Evolutionary conservation across 2,329 filamentous ascomycete species (phyloP), one percentile per base, ranked within the genome.

Genomic region (Cytospora leucostoma): DNA sequence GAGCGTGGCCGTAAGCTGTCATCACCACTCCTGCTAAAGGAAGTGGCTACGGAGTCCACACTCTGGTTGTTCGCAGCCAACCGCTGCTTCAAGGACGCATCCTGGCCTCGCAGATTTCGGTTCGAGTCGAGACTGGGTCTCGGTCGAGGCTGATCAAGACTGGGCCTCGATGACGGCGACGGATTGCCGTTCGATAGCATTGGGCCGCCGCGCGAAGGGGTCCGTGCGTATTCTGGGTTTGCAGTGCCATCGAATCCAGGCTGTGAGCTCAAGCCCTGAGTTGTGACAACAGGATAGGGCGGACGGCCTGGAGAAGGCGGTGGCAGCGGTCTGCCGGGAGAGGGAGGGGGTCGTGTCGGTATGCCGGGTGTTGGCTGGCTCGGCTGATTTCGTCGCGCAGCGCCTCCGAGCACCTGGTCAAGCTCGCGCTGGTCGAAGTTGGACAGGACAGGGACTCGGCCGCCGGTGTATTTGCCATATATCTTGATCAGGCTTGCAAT

Each of bases 401-500:
- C 80, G 56, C 82, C 79, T 51, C 89, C 90, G 38, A 90, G 79
- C 53, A 98, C 84, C 69, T 89, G 83, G 58, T 94, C 91, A 65
- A 89, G 80, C 77, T 97, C 93, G 65, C 84, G 85, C 58, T 86
- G 82, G 69, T 94, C 91, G 73, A 99, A 98, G 8, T 94, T 94
- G 61, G 85, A 80, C 58, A 99, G 81, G 64, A 90, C 85, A 2
- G 95, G 95, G 37, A 87, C 77, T 71, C 88, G 90, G 13, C 94
- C 94, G 34, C 92, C 91, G 0, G 95, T 98, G 74, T 98, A 99
- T 77, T 98, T 99, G 70, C 88, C 88, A 75, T 91, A 99, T 68
- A 99, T 97, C 77, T 98, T 99, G 72, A 98, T 87, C 69, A 98
- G 78, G 75, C 93, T 97, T 38, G 91, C 93, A 71, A 99, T 95